Percentiles rank a stretch among this genome's conserved stretches.
These are phyloP conservation scores for Oxytropis ochrocephala DNA, from an alignment of 306 rosid species.

Conservation along the genomic window DNA sequence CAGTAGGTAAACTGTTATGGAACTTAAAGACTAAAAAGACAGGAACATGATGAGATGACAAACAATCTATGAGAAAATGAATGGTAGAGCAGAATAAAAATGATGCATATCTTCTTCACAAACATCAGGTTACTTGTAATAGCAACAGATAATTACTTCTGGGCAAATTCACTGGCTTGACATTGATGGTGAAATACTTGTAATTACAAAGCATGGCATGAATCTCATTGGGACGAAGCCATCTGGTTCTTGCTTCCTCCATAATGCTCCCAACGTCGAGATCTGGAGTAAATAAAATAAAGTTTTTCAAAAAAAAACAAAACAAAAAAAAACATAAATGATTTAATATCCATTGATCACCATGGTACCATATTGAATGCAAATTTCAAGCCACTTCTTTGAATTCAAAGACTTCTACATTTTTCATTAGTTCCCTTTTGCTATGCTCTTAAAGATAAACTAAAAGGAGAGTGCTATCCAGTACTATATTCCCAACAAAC, in stretches of 20 bases:
- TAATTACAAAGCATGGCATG: constrained; percentile 76
- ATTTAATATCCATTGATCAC: not conserved
- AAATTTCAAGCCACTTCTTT: not conserved
- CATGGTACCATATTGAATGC: not conserved
- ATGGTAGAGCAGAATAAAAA: not conserved
- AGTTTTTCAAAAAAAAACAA: constrained; percentile 19
- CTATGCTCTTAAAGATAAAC: not conserved
- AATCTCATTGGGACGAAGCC: constrained; percentile 99
- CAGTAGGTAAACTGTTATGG: not conserved
- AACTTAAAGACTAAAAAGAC: not conserved
- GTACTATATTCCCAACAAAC: no score
- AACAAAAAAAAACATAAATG: not conserved
- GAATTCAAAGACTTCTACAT: not conserved
- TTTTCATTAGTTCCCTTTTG: not conserved
- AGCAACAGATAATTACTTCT: constrained; percentile 50
- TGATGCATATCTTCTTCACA: constrained; percentile 12
- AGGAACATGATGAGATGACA: not conserved
- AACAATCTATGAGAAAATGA: not conserved
- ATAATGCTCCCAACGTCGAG: constrained; percentile 55
- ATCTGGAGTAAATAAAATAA: constrained; percentile 41
- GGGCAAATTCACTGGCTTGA: constrained; percentile 86
- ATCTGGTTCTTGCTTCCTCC: constrained; percentile 76
- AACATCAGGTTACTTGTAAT: constrained; percentile 6
- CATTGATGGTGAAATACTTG: constrained; percentile 66
- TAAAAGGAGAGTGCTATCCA: not conserved